Evolutionary conservation across 192 early-diverging fungal species (phyloP).

Genomic region (Backusella luteola): DNA sequence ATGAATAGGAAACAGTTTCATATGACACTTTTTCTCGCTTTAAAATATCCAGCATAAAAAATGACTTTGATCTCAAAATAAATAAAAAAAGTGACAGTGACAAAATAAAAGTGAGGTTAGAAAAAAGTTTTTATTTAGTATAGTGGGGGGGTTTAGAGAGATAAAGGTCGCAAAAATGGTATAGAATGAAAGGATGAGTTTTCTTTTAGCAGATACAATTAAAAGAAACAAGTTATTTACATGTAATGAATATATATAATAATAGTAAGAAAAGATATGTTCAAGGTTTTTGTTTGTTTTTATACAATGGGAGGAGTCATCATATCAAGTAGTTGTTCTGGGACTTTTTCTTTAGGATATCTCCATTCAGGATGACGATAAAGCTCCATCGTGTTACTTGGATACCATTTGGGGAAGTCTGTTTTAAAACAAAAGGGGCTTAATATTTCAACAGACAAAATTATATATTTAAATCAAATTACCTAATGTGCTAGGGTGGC

Average conservation of each 20-base stretch:
- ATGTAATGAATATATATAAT: background rate
- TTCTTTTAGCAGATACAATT: background rate
- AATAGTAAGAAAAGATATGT: background rate
- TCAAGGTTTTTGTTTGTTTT: background rate
- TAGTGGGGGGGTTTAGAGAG: background rate
- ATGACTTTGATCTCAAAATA: background rate
- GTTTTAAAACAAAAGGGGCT: background rate
- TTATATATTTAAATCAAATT: conserved; percentile 1
- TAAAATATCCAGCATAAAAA: too few relatives aligned
- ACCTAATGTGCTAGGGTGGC: conserved; percentile 28
- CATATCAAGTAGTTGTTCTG: background rate
- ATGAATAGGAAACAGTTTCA: background rate
- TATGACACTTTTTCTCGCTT: background rate
- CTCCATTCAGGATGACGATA: conserved; percentile 36
- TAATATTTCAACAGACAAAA: background rate
- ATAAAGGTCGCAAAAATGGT: background rate
- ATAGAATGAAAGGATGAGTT: background rate
- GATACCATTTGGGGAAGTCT: conserved; percentile 31
- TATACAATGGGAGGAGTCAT: background rate
- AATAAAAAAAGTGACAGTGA: background rate
- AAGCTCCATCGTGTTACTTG: conserved; percentile 22
- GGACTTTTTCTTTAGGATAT: conserved; percentile 33
- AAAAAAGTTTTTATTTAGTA: background rate
- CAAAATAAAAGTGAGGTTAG: too few relatives aligned
- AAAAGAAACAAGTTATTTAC: conserved; percentile 2